A percentile compares a stretch with the other conserved stretches of the same genome.
Conservation (phyloP, 179 eudicot species). For the Vitellaria paradoxa region DNA sequence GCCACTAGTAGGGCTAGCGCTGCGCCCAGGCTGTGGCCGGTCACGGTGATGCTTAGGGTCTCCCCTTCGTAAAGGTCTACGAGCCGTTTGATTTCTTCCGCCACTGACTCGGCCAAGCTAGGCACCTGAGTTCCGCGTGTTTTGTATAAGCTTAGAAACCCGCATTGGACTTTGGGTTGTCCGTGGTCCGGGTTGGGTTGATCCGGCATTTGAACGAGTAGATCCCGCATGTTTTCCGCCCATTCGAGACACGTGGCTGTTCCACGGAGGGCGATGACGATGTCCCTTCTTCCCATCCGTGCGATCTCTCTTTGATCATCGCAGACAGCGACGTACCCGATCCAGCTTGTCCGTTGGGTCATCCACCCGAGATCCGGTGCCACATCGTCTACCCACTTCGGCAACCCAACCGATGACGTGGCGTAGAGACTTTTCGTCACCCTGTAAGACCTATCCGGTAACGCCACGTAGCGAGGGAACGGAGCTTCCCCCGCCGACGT, state of each 20-base stretch:
- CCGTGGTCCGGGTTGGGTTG: not conserved
- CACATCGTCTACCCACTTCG: slow-evolving; percentile 72
- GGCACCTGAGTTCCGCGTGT: slow-evolving; percentile 48
- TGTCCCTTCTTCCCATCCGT: slow-evolving; percentile 79
- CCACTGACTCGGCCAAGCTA: slow-evolving; percentile 60
- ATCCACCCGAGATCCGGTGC: slow-evolving; percentile 86
- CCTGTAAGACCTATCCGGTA: slow-evolving; percentile 46
- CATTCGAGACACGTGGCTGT: slow-evolving; percentile 95
- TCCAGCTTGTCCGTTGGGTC: slow-evolving; percentile 67
- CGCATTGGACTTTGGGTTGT: slow-evolving; percentile 71
- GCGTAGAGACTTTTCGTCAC: slow-evolving; percentile 66
- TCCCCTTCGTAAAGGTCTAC: slow-evolving; percentile 58
- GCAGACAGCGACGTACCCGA: slow-evolving; percentile 89
- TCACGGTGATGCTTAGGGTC: slow-evolving; percentile 69
- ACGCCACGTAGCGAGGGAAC: slow-evolving; percentile 43
- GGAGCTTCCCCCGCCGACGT: slow-evolving; percentile 48
- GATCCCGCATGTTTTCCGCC: slow-evolving; percentile 74
- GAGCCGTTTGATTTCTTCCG: slow-evolving; percentile 48
- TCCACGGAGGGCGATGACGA: slow-evolving; percentile 85
- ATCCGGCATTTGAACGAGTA: slow-evolving; percentile 33
- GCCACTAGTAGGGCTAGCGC: slow-evolving; percentile 79
- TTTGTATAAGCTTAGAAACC: slow-evolving; percentile 67
- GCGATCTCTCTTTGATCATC: slow-evolving; percentile 51
- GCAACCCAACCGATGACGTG: slow-evolving; percentile 73
- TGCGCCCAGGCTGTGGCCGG: slow-evolving; percentile 96